Evolutionary conservation across 2,329 filamentous ascomycete genomes (phyloP), one percentile per base, ranked within the genome.

Genomic region (Fusarium odoratissimum): DNA sequence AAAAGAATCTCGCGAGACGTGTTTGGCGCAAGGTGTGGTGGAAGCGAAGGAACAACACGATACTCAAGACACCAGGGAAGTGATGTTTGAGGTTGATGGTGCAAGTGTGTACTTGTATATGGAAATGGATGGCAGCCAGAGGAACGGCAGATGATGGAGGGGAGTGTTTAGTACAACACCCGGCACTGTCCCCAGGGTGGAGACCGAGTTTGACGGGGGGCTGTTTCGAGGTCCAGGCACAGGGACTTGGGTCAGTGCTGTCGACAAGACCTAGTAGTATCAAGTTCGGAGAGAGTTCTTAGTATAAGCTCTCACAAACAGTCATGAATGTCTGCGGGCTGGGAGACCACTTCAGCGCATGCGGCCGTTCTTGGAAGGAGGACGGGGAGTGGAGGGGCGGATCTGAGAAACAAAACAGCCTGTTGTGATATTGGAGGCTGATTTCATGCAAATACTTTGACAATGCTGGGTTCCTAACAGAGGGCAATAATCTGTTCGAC

Each of bases 311-410:
- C 46, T 71, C 69, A 67, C 54, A 72, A 75, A 72, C 73, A 60
- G 76, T 63, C 66, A 75, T 64, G 57, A 71, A 60, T 69, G 72
- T 70, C 75, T 74, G 77, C 73, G 73, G 74, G 69, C 71, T 77
- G 64, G 69, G 64, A 76, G 69, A 70, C 73, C 72, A 71, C 73
- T 75, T 73, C 80, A 83, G 81, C 81, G 82, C 80, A 83, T 82
- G 82, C 81, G 81, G 81, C 84, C 84, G 78, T 81, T 84, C 83
- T 84, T 81, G 84, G 84, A 86, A 86, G 85, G 84, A 85, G 84
- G 82, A 80, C 67, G 67, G 69, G 69, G 73, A 64, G 70, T 73
- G 76, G 75, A 76, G 73, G 75, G 75, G 75, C 69, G 71, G 73
- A 73, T 75, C 65, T 76, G 69, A 51, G 75, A 76, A 76, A 69